phyloP scores from a whole-genome alignment of 192 early-diverging fungal genomes.

The Kappamyces sp. region DNA sequence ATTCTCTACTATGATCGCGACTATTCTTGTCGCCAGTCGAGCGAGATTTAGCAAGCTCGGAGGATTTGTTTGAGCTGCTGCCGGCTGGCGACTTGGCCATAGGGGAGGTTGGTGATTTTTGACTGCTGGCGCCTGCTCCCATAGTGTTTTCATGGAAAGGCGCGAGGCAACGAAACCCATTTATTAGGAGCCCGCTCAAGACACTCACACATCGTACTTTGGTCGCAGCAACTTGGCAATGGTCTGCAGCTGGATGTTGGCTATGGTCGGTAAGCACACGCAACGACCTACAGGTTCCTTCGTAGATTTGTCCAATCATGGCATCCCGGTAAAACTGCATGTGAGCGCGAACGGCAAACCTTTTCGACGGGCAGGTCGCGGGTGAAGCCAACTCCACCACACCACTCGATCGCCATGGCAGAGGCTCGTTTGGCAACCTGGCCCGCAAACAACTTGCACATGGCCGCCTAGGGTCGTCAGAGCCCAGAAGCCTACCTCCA shows the following conservation, averaged over 20 bases:
- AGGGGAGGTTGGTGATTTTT: too few species aligned
- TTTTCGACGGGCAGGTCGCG: conserved; percentile 80
- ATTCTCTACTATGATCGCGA: too few species aligned
- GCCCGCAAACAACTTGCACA: conserved; percentile 95
- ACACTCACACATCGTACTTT: conserved; percentile 22
- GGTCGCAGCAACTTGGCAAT: conserved; percentile 64
- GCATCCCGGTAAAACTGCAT: conserved; percentile 79
- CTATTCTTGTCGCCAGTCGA: too few species aligned
- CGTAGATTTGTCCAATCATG: conserved; percentile 97
- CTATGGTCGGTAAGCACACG: conserved; percentile 44
- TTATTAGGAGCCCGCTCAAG: too few species aligned
- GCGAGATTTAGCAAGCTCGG: too few species aligned
- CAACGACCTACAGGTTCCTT: conserved; percentile 19
- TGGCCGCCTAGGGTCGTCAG: conserved; percentile 78
- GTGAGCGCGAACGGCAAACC: too few species aligned
- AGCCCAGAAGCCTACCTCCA: neutral
- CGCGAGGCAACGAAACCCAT: too few species aligned
- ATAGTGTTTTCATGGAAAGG: too few species aligned
- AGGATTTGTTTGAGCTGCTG: too few species aligned
- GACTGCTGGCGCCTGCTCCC: too few species aligned
- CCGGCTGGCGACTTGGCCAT: too few species aligned
- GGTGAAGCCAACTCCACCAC: conserved; percentile 97
- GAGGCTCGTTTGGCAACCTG: conserved; percentile 90
- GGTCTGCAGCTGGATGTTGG: conserved; percentile 95
- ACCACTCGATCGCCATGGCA: conserved; percentile 90